These are phyloP conservation scores for Cyberlindnera maclurae DNA, from an alignment of 805 yeast species.

Conservation along the genomic window DNA sequence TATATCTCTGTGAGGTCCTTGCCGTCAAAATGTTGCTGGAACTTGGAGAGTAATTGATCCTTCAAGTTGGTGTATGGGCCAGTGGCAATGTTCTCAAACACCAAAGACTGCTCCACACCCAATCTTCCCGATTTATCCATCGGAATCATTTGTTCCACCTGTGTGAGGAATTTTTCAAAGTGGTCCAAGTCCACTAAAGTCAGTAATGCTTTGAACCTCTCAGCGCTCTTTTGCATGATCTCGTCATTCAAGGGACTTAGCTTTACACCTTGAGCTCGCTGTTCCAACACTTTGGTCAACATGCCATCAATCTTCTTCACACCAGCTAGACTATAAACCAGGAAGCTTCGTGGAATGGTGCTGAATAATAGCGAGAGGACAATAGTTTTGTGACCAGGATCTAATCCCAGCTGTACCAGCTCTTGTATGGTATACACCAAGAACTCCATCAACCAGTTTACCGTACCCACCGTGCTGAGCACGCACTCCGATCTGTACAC, in stretches of 20 bases:
- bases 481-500: slow-evolving; percentile 56
- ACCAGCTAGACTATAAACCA: slow-evolving; percentile 60
- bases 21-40: slow-evolving; percentile 2
- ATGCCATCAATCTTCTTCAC: slow-evolving; percentile 45
- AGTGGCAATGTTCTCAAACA: slow-evolving; percentile 21
- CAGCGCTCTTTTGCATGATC: slow-evolving; percentile 45
- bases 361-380: slow-evolving; percentile 55
- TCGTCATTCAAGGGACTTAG: slow-evolving; percentile 39
- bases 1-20: slow-evolving; percentile 3
- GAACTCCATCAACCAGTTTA: slow-evolving; percentile 82
- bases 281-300: slow-evolving; percentile 18
- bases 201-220: slow-evolving; percentile 30
- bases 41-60: slow-evolving; percentile 1
- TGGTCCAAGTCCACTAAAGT: slow-evolving; percentile 33
- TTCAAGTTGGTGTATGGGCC: slow-evolving; percentile 16
- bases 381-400: slow-evolving; percentile 27
- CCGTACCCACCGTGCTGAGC: slow-evolving; percentile 62
- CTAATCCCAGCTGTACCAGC: slow-evolving; percentile 37
- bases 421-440: slow-evolving; percentile 71
- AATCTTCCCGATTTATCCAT: slow-evolving; percentile 10
- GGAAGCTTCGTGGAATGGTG: slow-evolving; percentile 62
- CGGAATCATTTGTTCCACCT: slow-evolving; percentile 35
- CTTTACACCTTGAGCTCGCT: slow-evolving; percentile 6
- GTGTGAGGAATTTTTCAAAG: slow-evolving; percentile 57
- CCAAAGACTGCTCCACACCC: slow-evolving; percentile 20